Base-by-base conservation (phyloP, 345 rosid species). In the Eucalyptus curtisii region DNA sequence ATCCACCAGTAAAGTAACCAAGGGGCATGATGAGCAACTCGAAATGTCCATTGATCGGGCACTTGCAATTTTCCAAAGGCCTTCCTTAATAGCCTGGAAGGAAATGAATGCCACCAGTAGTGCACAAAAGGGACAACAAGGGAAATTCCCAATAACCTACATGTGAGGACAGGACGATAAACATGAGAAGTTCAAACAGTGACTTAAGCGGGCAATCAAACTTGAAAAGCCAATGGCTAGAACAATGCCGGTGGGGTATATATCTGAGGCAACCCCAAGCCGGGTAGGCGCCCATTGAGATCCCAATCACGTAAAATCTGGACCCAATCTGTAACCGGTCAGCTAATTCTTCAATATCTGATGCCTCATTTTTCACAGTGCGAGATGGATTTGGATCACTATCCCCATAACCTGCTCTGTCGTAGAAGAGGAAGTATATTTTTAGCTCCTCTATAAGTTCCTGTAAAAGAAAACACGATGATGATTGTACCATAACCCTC, bases 371-470 rank as follows among this genome's bases (percentile, higher is more conserved):
- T 87, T 96, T 96, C 88, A 97, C 97, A 0, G 98, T 89, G 16
- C 97, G 94, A 49, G 94, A 92, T 49, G 97, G 97, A 89, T 95
- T 53, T 37, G 98, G 99, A 90, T 97, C 99, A 90, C 99, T 97
- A 90, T 97, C 98, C 82, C 98, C 99, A 88, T 97, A 96, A 31
- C 99, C 99, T 31, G 99, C 96, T 93, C 99, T 93, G 90, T 97
- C 99, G 80, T 91, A 97, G 92, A 53, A 91, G 44, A 97, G 87
- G 68, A 96, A 87, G 91, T 95, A 96, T 90, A 97, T 91, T 86
- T 90, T 90, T 48, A 90, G 90, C 81, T 96, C 96, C 90, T 96
- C 96, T 71, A 95, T 68, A 47, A 95, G 90, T 55, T 95, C 96
- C 99, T 97, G 94, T 85, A 71, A 89, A 64, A 53, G 40, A 88